These are phyloP conservation scores for Trichosporon ovoides DNA, from an alignment of 1,284 basidiomycete genomes.

Conservation along the genomic window DNA sequence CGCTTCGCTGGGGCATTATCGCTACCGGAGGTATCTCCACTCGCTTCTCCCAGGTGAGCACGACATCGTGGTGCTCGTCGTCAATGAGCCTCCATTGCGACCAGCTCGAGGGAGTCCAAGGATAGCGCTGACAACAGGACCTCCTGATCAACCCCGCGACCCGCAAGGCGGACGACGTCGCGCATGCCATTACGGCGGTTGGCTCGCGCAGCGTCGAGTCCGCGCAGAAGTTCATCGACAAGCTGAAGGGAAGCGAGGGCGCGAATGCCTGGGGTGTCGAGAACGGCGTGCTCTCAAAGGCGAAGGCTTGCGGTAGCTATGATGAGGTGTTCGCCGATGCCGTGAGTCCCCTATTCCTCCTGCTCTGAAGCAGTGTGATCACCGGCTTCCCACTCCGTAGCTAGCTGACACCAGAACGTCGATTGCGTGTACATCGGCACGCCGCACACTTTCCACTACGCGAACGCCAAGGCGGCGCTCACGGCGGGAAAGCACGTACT, in stretches of 20 bases:
- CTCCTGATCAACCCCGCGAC: conserved; percentile 32
- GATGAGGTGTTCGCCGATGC: conserved; percentile 67
- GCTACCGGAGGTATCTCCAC: conserved; percentile 47
- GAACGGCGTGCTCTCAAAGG: conserved; percentile 39
- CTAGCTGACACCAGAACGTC: conserved; percentile 55
- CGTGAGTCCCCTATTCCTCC: conserved; percentile 45
- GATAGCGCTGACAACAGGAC: conserved; percentile 26
- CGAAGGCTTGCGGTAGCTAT: conserved; percentile 72
- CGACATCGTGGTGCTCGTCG: background rate
- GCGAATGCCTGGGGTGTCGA: conserved; percentile 32
- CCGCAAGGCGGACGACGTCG: conserved; percentile 65
- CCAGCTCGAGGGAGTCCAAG: background rate
- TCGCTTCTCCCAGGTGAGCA: conserved; percentile 35
- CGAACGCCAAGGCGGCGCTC: conserved; percentile 69
- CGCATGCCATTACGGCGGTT: conserved; percentile 70
- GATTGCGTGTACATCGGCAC: conserved; percentile 80
- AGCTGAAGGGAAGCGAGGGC: conserved; percentile 30
- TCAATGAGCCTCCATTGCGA: background rate
- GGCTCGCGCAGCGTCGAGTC: conserved; percentile 68
- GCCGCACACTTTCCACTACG: conserved; percentile 78
- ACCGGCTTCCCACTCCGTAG: background rate
- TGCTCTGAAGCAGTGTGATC: background rate
- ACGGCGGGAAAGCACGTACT: conserved; percentile 78
- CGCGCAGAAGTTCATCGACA: conserved; percentile 66
- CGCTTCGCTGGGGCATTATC: conserved; percentile 48